Conservation (phyloP, 2,329 filamentous ascomycete species). For the Beauveria medogensis region DNA sequence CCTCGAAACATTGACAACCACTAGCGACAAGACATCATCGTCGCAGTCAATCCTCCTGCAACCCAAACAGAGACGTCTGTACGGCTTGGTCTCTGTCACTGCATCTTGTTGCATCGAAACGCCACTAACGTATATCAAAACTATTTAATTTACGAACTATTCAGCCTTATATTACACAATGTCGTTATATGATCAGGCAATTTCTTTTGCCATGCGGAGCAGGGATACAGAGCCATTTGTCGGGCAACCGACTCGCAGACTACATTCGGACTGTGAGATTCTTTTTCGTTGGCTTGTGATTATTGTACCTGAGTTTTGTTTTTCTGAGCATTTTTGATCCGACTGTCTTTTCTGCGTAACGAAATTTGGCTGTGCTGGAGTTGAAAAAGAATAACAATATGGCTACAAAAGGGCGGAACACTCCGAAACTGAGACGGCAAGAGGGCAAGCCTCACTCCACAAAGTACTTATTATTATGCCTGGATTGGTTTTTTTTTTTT, state of each 20-base stretch:
- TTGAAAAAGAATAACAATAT: slow-evolving; percentile 4
- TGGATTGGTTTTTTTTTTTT: slow-evolving; percentile 3
- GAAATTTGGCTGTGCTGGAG: slow-evolving; percentile 6
- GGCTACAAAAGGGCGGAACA: slow-evolving; percentile 12
- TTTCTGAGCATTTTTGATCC: background rate
- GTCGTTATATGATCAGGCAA: background rate
- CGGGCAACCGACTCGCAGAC: slow-evolving; percentile 7
- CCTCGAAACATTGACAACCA: slow-evolving; percentile 1
- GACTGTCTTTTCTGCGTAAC: background rate
- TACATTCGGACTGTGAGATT: background rate
- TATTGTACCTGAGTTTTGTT: background rate
- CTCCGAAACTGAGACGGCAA: slow-evolving; percentile 11
- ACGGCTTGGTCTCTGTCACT: background rate
- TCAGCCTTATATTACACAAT: background rate
- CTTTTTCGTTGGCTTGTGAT: background rate
- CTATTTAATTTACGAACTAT: slow-evolving; percentile 5
- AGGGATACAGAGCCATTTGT: slow-evolving; percentile 3
- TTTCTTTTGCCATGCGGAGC: background rate
- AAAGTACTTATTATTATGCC: background rate
- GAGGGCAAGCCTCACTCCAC: slow-evolving; percentile 12
- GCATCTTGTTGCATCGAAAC: background rate
- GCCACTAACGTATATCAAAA: background rate
- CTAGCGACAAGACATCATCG: background rate
- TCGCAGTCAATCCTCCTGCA: background rate
- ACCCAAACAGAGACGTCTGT: background rate